Conservation (phyloP, 345 rosid genomes). For the Dovyalis caffra region DNA sequence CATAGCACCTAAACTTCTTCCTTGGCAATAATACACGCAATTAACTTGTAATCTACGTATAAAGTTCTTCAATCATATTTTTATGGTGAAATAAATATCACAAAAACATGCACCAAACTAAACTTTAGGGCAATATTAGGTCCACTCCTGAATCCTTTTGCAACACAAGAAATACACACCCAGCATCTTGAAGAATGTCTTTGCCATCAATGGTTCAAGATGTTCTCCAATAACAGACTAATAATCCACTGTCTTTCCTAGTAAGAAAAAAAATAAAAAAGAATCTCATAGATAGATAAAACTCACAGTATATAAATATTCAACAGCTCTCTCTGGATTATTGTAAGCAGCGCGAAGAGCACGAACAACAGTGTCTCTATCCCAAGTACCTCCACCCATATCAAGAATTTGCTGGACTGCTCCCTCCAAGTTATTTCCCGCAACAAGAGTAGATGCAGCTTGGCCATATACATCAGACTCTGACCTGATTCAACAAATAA, state of each 20-base stretch:
- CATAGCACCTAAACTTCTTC: not conserved
- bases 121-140: not conserved
- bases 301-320: constrained; percentile 86
- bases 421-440: constrained; percentile 77
- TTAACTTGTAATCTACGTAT: not conserved
- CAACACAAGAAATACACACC: not conserved
- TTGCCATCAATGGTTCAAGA: not conserved
- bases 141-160: not conserved
- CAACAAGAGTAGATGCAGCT: constrained; percentile 88
- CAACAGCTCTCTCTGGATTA: constrained; percentile 97
- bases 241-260: too few relatives aligned
- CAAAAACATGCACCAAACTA: not conserved
- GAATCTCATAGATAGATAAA: not conserved
- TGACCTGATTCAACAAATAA: constrained; percentile 39
- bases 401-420: constrained; percentile 87
- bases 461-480: constrained; percentile 61
- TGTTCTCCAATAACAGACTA: not conserved
- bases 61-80: not conserved
- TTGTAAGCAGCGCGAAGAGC: constrained; percentile 95
- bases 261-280: not conserved
- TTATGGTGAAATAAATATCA: not conserved
- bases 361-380: constrained; percentile 76
- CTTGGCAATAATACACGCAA: not conserved
- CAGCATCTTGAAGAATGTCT: not conserved
- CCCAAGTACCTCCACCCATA: constrained; percentile 97